These are phyloP conservation scores for Claviceps humidiphila DNA, from an alignment of 2,329 filamentous ascomycete genomes.

Conservation along the genomic window DNA sequence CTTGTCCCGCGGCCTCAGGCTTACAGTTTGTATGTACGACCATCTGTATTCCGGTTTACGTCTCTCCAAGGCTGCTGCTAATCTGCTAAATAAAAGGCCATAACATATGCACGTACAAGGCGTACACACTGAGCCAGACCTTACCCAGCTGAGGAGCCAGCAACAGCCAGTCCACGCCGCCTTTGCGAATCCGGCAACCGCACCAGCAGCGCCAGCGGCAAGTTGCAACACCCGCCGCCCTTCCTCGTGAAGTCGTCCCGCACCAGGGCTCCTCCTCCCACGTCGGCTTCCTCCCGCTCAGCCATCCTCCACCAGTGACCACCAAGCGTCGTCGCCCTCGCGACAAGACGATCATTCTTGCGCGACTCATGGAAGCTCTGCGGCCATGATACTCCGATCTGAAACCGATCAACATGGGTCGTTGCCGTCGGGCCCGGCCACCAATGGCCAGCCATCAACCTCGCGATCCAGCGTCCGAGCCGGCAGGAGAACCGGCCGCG, in stretches of 20 bases:
- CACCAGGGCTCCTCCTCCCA: slow-evolving; percentile 13
- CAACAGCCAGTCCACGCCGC: neutral
- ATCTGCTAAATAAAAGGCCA: neutral
- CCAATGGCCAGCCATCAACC: slow-evolving; percentile 18
- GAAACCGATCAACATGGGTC: slow-evolving; percentile 17
- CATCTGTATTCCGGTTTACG: neutral
- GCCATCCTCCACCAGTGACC: slow-evolving; percentile 5
- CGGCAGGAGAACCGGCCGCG: slow-evolving; percentile 17
- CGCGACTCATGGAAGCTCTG: slow-evolving; percentile 11
- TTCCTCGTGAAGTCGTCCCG: neutral
- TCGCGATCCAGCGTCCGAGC: slow-evolving; percentile 16
- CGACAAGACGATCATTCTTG: slow-evolving; percentile 10
- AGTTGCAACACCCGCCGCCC: slow-evolving; percentile 4
- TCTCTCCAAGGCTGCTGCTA: neutral
- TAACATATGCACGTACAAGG: neutral
- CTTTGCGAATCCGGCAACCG: slow-evolving; percentile 5
- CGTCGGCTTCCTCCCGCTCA: slow-evolving; percentile 6
- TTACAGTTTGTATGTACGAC: no score
- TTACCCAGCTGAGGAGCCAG: neutral
- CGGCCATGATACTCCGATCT: slow-evolving; percentile 20
- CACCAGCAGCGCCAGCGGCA: slow-evolving; percentile 1
- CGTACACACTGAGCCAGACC: no score
- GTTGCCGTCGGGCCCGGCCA: slow-evolving; percentile 14
- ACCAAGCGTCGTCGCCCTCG: slow-evolving; percentile 12
- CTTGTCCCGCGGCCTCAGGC: neutral